Conservation (phyloP, 2,329 filamentous ascomycete genomes). For the Penicillium glabrum region DNA sequence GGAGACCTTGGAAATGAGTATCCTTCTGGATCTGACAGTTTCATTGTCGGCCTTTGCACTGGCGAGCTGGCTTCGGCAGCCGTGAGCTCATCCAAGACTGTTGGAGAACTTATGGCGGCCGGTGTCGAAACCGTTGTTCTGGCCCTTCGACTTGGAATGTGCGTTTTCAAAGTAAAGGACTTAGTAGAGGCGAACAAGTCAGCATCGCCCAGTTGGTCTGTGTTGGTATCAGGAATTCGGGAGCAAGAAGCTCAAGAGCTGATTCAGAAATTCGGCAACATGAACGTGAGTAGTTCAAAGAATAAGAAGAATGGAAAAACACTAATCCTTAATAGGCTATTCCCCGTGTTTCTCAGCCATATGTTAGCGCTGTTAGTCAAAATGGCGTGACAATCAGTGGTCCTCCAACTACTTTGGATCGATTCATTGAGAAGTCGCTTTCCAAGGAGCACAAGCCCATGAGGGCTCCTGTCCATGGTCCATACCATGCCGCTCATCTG, state of each 20-base stretch:
- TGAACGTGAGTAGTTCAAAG: constrained; percentile 23
- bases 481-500: constrained; percentile 60
- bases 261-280: constrained; percentile 23
- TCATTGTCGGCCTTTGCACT: constrained; percentile 45
- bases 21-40: constrained; percentile 36
- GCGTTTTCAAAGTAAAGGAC: constrained; percentile 38
- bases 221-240: constrained; percentile 40
- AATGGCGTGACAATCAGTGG: constrained; percentile 62
- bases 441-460: constrained; percentile 53
- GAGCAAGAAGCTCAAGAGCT: constrained; percentile 28
- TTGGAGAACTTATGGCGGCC: constrained; percentile 43
- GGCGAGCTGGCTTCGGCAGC: constrained; percentile 44
- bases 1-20: constrained; percentile 43
- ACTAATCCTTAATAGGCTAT: constrained; percentile 37
- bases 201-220: constrained; percentile 40
- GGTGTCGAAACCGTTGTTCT: constrained; percentile 44
- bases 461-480: constrained; percentile 57
- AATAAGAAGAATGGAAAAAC: background rate
- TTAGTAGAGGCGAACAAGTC: constrained; percentile 33
- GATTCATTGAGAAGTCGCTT: constrained; percentile 52
- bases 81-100: constrained; percentile 39
- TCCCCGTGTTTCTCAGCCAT: constrained; percentile 53
- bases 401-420: constrained; percentile 54
- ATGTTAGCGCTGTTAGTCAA: constrained; percentile 59
- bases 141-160: constrained; percentile 46